Conservation (phyloP, 345 rosid species). For the Sisymbrium altissimum region DNA sequence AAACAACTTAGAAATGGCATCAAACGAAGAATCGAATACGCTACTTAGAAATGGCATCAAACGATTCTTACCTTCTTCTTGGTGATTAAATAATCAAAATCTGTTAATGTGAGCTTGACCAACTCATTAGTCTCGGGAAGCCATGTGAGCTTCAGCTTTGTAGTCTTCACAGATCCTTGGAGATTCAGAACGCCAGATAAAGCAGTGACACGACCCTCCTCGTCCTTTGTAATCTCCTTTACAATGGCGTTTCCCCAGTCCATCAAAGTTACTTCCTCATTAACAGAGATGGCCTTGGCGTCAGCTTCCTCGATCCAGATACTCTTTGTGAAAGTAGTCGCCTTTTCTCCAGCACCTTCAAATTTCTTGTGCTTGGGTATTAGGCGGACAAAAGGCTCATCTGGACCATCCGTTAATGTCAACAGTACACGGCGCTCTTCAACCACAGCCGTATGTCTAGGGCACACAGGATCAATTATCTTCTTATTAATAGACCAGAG, state of each 20-base stretch:
- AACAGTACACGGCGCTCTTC: conserved; percentile 57
- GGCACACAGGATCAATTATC: conserved; percentile 91
- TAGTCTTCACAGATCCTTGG: conserved; percentile 88
- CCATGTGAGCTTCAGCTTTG: conserved; percentile 90
- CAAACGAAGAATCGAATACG: too few species aligned
- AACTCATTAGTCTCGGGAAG: conserved; percentile 58
- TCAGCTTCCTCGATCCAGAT: conserved; percentile 82
- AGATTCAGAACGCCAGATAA: conserved; percentile 70
- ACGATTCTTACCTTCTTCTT: conserved; percentile 58
- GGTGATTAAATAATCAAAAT: conserved; percentile 61
- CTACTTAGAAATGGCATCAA: too few species aligned
- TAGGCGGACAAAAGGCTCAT: conserved; percentile 63
- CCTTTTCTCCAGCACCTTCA: conserved; percentile 94
- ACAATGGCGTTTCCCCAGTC: conserved; percentile 93
- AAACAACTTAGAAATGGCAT: not conserved
- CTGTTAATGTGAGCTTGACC: conserved; percentile 55
- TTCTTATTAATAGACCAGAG: conserved; percentile 95
- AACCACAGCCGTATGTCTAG: conserved; percentile 88
- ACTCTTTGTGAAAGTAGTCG: conserved; percentile 71
- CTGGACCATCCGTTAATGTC: conserved; percentile 63
- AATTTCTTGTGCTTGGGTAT: conserved; percentile 84
- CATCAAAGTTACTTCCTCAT: conserved; percentile 88
- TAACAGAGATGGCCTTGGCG: conserved; percentile 56
- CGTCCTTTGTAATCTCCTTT: conserved; percentile 58
- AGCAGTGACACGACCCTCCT: conserved; percentile 52